Base-by-base conservation (phyloP, 2,329 filamentous ascomycete genomes). In the Phaeosphaeria sp. region DNA sequence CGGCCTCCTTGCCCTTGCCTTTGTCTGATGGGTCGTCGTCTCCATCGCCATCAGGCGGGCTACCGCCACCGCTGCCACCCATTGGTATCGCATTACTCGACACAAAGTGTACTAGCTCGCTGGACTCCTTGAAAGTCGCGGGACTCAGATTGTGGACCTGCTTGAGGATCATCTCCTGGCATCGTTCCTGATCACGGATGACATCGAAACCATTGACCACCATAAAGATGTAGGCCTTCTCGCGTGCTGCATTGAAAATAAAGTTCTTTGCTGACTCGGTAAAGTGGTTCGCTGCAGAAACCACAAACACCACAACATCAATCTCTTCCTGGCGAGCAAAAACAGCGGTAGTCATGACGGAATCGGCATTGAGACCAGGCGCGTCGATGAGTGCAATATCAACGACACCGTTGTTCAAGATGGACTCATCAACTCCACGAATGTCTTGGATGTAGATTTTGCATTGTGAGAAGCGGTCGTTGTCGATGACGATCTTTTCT, bases 221-320 rank as follows among this genome's bases (percentile, higher is more conserved):
- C 77, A 99, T 96, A 77, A 99, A 99, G 61, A 99, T 93, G 74
- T 99, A 99, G 0, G 95, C 94, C 79, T 99, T 99, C 74, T 99
- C 95, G 42, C 94, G 88, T 0, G 95, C 95, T 1, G 95, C 95
- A 50, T 94, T 94, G 83, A 91, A 91, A 61, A 99, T 97, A 72
- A 99, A 99, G 70, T 99, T 95, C 78, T 91, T 96, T n/a, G 95
- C 93, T 0, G 95, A 97, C 53, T 96, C 88, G 0, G 95, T 99
- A 74, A 99, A 98, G 78, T 99, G 95, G 66, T 99, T 99, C 24
- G 94, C 93, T 2, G 95, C 95, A 11, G 93, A 97, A 5, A 99
- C 95, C 33, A 99, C 95, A 69, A 99, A 99, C 0, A 99, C 93
- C 1, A 99, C 95, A 0, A 99, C 95, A 69, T 99, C 95, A 63